Evolutionary conservation across 805 yeast species (phyloP), one percentile per base, ranked within the genome.

Genomic region (Ogataea populi-albae): DNA sequence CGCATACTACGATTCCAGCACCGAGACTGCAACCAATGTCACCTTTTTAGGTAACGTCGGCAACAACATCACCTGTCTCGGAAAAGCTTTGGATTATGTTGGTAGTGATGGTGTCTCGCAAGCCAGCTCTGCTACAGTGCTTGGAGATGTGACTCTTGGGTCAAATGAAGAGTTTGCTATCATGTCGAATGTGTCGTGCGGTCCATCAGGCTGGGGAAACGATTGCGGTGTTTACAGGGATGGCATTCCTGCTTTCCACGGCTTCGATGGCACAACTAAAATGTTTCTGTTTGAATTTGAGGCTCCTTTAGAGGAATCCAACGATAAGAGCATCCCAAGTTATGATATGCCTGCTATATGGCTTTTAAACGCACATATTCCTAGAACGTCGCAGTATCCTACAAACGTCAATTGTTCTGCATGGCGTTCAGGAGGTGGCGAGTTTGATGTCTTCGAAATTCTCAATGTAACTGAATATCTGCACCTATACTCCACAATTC

Each of bases 341-440:
- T 81, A 69, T 52, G 73, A 83, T 57, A 63, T 81, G 78, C 86
- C 89, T 7, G 88, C 86, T 15, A 81, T 58, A 34, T 82, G 89
- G 89, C 64, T 82, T 41, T 64, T 82, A 52, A 81, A 82, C 47
- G 81, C 86, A 20, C 71, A 77, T 47, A 80, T 82, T 40, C 82
- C 87, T 45, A 72, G 89, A 66, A 81, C 88, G 14, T 64, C 88
- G 3, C 88, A 82, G 59, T 82, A 81, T 54, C 77, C 81, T 31
- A 42, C 62, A 4, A 76, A 75, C 46, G 62, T 65, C 23, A 77
- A 75, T 54, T 82, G 88, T 59, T 80, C 87, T 5, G 79, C 87
- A 52, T 82, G 89, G 89, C 66, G 73, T 29, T 70, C 81, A 19
- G 91, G 89, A 8, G 80, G 88, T 61, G 88, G 89, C 56, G 88